Evolutionary conservation across 2,329 filamentous ascomycete species (phyloP).

Genomic region (Bipolaris zeicola): DNA sequence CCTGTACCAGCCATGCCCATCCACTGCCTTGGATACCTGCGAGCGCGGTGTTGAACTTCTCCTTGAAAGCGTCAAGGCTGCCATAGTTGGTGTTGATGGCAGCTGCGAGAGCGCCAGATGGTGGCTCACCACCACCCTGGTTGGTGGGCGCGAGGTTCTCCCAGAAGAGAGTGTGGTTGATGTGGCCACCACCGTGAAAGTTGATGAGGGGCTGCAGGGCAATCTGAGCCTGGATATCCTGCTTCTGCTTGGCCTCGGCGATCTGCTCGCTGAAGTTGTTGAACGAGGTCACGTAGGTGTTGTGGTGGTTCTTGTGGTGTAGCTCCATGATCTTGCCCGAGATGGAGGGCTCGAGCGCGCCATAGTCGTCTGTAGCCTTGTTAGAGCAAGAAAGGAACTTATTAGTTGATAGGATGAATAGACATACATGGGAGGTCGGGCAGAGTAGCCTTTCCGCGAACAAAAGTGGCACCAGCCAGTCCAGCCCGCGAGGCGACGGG

Average conservation of each 20-base stretch:
- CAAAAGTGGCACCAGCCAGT: slow-evolving; percentile 75
- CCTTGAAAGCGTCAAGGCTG: slow-evolving; percentile 63
- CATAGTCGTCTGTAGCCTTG: slow-evolving; percentile 78
- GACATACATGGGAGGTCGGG: slow-evolving; percentile 79
- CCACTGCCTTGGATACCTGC: slow-evolving; percentile 70
- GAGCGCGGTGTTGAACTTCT: slow-evolving; percentile 67
- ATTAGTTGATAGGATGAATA: background rate
- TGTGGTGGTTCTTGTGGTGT: slow-evolving; percentile 92
- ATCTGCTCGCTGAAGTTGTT: slow-evolving; percentile 79
- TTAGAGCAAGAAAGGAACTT: slow-evolving; percentile 7
- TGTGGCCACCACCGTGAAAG: slow-evolving; percentile 70
- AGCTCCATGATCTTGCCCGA: slow-evolving; percentile 95
- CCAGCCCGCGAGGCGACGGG: slow-evolving; percentile 66
- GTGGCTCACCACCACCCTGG: slow-evolving; percentile 69
- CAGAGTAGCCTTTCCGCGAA: slow-evolving; percentile 87
- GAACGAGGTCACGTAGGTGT: slow-evolving; percentile 89
- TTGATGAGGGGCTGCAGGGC: slow-evolving; percentile 64
- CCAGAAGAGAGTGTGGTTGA: slow-evolving; percentile 73
- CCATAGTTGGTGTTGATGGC: slow-evolving; percentile 66
- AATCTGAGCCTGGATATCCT: slow-evolving; percentile 61
- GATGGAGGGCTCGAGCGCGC: slow-evolving; percentile 83
- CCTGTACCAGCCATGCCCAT: slow-evolving; percentile 68
- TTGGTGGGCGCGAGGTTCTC: slow-evolving; percentile 70
- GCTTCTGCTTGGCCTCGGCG: slow-evolving; percentile 60
- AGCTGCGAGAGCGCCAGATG: slow-evolving; percentile 61